Percentiles rank a stretch among this genome's conserved stretches.
Evolutionary conservation across 2,329 filamentous ascomycete species (phyloP).

Genomic region (Sporothrix euskadiensis): DNA sequence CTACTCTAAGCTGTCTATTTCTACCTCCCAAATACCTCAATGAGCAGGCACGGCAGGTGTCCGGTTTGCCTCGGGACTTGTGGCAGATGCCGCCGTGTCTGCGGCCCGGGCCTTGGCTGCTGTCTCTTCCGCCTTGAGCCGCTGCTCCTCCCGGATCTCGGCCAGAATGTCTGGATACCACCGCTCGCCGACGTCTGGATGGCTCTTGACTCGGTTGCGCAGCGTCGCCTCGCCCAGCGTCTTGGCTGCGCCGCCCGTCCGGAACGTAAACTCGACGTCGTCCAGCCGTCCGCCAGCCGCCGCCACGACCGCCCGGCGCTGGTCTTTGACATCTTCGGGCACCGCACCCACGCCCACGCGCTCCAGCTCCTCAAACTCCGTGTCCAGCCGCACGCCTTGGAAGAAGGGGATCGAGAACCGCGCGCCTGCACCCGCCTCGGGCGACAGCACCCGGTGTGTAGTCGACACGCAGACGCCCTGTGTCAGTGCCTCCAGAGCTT

Average conservation of each 20-base stretch:
- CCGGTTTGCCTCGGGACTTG: slow-evolving; percentile 21
- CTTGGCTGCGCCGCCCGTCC: slow-evolving; percentile 64
- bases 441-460: slow-evolving; percentile 80
- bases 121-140: slow-evolving; percentile 34
- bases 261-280: slow-evolving; percentile 86
- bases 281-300: slow-evolving; percentile 59
- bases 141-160: slow-evolving; percentile 60
- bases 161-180: slow-evolving; percentile 70
- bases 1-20: background rate
- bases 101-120: slow-evolving; percentile 28
- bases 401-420: slow-evolving; percentile 85
- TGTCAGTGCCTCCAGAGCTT: slow-evolving; percentile 82
- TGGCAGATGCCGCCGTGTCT: slow-evolving; percentile 27
- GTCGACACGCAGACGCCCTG: slow-evolving; percentile 79
- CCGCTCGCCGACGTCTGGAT: slow-evolving; percentile 80
- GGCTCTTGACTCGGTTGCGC: slow-evolving; percentile 81
- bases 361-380: slow-evolving; percentile 76
- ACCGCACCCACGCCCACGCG: slow-evolving; percentile 56
- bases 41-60: slow-evolving; percentile 44
- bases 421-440: slow-evolving; percentile 66
- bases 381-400: slow-evolving; percentile 78
- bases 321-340: slow-evolving; percentile 62
- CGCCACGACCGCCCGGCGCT: slow-evolving; percentile 59
- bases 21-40: slow-evolving; percentile 31
- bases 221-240: slow-evolving; percentile 80